Percentiles rank a stretch among this genome's conserved stretches.
These are phyloP conservation scores for Ampelomyces quisqualis DNA, from an alignment of 2,329 filamentous ascomycete genomes.

Conservation along the genomic window DNA sequence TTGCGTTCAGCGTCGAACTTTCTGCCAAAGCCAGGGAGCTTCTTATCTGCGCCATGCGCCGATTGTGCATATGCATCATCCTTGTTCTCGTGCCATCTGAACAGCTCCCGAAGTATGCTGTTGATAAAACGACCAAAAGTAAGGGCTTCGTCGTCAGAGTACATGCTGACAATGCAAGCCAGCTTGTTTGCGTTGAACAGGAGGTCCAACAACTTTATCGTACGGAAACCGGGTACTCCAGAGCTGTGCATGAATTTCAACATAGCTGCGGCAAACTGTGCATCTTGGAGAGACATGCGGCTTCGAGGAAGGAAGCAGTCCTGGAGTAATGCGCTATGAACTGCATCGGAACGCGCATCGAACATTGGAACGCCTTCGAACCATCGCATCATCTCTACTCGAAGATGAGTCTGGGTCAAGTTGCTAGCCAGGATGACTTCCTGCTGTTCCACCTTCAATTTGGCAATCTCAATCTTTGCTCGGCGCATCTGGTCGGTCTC, in stretches of 20 bases:
- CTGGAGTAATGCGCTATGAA: conserved; percentile 79
- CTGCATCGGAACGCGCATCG: conserved; percentile 57
- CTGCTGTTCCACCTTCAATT: conserved; percentile 50
- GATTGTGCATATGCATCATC: conserved; percentile 73
- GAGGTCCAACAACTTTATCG: conserved; percentile 78
- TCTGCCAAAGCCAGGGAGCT: conserved; percentile 76
- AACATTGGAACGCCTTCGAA: conserved; percentile 65
- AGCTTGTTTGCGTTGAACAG: conserved; percentile 83
- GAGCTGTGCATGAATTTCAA: conserved; percentile 83
- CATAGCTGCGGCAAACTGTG: conserved; percentile 84
- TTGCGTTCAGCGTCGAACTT: conserved; percentile 70
- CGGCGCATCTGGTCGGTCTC: conserved; percentile 67
- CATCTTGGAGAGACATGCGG: conserved; percentile 79
- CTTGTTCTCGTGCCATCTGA: conserved; percentile 80
- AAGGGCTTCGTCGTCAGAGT: conserved; percentile 86
- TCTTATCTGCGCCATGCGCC: conserved; percentile 65
- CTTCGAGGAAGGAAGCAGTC: conserved; percentile 90
- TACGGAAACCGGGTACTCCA: conserved; percentile 81
- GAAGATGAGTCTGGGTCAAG: conserved; percentile 61
- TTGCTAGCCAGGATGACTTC: conserved; percentile 56
- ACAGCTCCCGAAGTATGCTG: conserved; percentile 75
- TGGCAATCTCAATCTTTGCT: conserved; percentile 69
- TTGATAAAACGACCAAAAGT: conserved; percentile 90
- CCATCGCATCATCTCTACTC: conserved; percentile 75
- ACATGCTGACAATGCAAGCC: conserved; percentile 80